phyloP scores from a whole-genome alignment of 1,139 yeast genomes.

The Saccharomyces hybrid region DNA sequence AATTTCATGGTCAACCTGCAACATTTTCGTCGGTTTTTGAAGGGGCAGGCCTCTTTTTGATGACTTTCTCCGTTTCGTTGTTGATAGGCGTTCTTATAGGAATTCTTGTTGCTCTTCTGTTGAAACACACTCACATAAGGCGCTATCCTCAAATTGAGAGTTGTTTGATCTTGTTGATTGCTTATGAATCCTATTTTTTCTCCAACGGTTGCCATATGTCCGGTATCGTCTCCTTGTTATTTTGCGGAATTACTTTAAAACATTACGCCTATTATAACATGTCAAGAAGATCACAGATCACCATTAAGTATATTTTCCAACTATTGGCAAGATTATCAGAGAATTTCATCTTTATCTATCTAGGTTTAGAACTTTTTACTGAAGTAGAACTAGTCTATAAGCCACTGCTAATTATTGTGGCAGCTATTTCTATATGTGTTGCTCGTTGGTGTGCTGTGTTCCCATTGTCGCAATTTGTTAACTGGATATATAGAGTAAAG shows the following conservation, averaged over 20 bases:
- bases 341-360: conserved; percentile 90
- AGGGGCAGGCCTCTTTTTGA: conserved; percentile 87
- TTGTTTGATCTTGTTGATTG: conserved; percentile 80
- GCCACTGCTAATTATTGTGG: conserved; percentile 83
- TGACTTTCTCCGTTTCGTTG: conserved; percentile 90
- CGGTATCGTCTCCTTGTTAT: conserved; percentile 88
- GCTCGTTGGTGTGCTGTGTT: conserved; percentile 98
- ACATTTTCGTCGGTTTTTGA: conserved; percentile 73
- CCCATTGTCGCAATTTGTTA: conserved; percentile 79
- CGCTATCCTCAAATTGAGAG: conserved; percentile 95
- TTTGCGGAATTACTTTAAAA: conserved; percentile 93
- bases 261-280: conserved; percentile 96
- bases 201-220: conserved; percentile 99
- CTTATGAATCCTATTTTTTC: conserved; percentile 93
- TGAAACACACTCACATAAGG: conserved; percentile 88
- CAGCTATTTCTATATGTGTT: conserved; percentile 83
- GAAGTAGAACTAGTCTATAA: conserved; percentile 93
- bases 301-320: conserved; percentile 91
- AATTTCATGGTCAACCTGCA: conserved; percentile 81
- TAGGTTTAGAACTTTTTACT: conserved; percentile 89
- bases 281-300: conserved; percentile 95
- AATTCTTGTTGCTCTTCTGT: conserved; percentile 74
- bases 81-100: conserved; percentile 87
- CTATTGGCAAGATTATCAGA: conserved; percentile 90
- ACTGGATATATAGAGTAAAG: conserved; percentile 64